These are phyloP conservation scores for Cladosporium sp. DNA, from an alignment of 2,329 filamentous ascomycete genomes.

Conservation along the genomic window DNA sequence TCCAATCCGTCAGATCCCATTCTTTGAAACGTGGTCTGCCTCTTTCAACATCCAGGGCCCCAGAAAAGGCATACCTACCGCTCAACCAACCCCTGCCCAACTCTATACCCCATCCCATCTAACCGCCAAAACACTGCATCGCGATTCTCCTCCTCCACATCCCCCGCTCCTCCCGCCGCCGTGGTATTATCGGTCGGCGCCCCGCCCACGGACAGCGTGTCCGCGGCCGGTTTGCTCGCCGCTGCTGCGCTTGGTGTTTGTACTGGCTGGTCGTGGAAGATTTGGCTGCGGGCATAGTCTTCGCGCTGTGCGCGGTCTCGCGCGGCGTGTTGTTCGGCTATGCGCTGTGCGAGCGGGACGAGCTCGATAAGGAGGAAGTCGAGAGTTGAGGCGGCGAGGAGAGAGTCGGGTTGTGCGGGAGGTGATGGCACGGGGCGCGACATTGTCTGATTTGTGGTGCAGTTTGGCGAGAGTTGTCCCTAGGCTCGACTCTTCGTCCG, in stretches of 20 bases:
- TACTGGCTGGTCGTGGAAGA: conserved; percentile 18
- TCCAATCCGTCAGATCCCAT: not conserved
- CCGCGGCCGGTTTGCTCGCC: not conserved
- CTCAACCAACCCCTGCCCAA: conserved; percentile 87
- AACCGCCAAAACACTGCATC: conserved; percentile 81
- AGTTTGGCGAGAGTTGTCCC: not conserved
- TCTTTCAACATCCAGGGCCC: not conserved
- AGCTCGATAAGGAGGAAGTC: conserved; percentile 96
- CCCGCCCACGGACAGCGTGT: conserved; percentile 3
- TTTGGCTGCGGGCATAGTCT: conserved; percentile 24
- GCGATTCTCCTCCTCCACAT: conserved; percentile 65
- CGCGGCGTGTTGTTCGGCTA: conserved; percentile 65
- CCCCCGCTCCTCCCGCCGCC: not conserved
- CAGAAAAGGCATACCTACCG: conserved; percentile 50
- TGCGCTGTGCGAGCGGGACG: conserved; percentile 84
- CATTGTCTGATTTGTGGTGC: not conserved
- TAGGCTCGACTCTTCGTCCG: too few relatives aligned
- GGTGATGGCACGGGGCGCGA: conserved; percentile 1
- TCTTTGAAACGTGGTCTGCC: not conserved
- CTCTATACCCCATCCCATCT: conserved; percentile 80
- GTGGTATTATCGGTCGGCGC: conserved; percentile 4
- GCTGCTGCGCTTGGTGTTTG: not conserved
- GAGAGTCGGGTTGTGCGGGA: conserved; percentile 17
- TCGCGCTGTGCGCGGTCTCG: conserved; percentile 38
- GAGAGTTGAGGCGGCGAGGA: conserved; percentile 71